phyloP scores from a whole-genome alignment of 768 basidiomycete genomes.

The Tephrocybe sp. region DNA sequence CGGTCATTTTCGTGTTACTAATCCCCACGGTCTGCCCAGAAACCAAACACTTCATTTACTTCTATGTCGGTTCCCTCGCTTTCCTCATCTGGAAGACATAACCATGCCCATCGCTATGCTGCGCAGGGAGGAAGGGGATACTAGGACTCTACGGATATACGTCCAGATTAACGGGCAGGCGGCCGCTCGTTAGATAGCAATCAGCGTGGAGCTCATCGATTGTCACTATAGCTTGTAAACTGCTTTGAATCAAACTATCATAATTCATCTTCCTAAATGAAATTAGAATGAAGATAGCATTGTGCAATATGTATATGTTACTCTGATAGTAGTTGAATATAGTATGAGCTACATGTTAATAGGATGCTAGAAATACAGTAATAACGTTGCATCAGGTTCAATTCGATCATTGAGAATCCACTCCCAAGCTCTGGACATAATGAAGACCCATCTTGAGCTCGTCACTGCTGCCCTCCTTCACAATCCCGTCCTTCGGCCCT shows the following conservation, averaged over 20 bases:
- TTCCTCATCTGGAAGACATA: constrained; percentile 96
- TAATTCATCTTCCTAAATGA: neutral
- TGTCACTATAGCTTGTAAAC: constrained; percentile 17
- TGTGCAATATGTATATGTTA: constrained; percentile 16
- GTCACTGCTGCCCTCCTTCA: constrained; percentile 49
- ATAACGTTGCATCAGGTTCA: too few species aligned
- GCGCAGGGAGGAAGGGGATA: neutral
- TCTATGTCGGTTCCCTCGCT: constrained; percentile 91
- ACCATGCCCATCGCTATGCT: constrained; percentile 9
- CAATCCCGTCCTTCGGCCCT: constrained; percentile 19
- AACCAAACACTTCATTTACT: constrained; percentile 99
- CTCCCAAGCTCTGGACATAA: constrained; percentile 70
- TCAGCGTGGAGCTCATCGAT: constrained; percentile 9
- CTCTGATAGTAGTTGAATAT: constrained; percentile 14
- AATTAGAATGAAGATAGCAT: constrained; percentile 12
- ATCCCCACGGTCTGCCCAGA: constrained; percentile 49
- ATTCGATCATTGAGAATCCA: constrained; percentile 32
- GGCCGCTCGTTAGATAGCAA: constrained; percentile 14
- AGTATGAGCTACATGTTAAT: constrained; percentile 6
- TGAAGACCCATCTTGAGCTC: constrained; percentile 69
- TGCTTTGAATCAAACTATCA: constrained; percentile 16
- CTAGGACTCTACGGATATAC: constrained; percentile 7
- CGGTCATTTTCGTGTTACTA: constrained; percentile 9
- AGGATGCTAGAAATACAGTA: constrained; percentile 10
- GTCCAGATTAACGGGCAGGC: constrained; percentile 3